These are phyloP conservation scores for Tolypocladium nubicola DNA, from an alignment of 2,329 filamentous ascomycete genomes.

Conservation along the genomic window DNA sequence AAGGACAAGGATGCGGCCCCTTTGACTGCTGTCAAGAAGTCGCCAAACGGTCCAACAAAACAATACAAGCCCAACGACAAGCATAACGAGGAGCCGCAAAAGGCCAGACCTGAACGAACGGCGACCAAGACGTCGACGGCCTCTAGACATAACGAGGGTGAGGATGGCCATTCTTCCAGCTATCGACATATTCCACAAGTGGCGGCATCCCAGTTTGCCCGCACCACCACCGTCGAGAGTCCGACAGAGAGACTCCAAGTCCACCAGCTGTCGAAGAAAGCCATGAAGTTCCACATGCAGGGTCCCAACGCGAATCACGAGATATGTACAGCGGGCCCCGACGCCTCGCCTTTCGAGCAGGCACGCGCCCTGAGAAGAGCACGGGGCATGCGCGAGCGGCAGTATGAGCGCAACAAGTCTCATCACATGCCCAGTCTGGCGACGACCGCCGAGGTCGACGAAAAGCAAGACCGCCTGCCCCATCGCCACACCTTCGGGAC, in stretches of 20 bases:
- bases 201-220: slow-evolving; percentile 43
- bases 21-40: slow-evolving; percentile 1
- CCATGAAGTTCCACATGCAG: slow-evolving; percentile 29
- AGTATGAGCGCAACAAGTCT: slow-evolving; percentile 31
- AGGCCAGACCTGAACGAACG: slow-evolving; percentile 3
- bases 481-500: slow-evolving; percentile 21
- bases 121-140: slow-evolving; percentile 2
- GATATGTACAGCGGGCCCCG: slow-evolving; percentile 12
- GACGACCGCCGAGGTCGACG: slow-evolving; percentile 22
- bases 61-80: neutral
- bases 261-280: slow-evolving; percentile 32
- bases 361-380: slow-evolving; percentile 24
- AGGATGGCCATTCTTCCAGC: neutral
- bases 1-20: neutral
- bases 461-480: slow-evolving; percentile 6
- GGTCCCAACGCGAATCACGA: slow-evolving; percentile 12
- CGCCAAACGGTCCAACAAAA: neutral
- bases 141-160: slow-evolving; percentile 10
- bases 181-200: slow-evolving; percentile 43
- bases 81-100: neutral
- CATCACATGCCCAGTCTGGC: slow-evolving; percentile 27
- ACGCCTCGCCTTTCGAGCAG: slow-evolving; percentile 22
- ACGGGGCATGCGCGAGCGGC: slow-evolving; percentile 26
- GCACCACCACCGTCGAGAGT: slow-evolving; percentile 37
- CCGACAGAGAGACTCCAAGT: slow-evolving; percentile 24